A percentile compares a stretch with the other conserved stretches of the same genome.
Conservation (phyloP, 306 rosid genomes). For the Lotus japonicus region DNA sequence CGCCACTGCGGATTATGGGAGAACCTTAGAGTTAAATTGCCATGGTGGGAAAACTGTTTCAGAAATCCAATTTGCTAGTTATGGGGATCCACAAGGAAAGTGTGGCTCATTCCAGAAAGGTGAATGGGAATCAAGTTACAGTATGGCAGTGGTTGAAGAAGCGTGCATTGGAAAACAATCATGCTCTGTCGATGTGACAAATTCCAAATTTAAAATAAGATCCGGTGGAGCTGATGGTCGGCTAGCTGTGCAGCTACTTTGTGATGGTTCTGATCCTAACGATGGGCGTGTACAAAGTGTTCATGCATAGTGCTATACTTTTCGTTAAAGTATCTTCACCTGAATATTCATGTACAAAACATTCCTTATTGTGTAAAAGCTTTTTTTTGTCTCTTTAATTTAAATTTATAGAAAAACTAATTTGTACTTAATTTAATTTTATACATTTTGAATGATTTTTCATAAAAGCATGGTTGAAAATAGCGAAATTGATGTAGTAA, state of each 20-base stretch:
- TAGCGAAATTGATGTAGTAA: too few relatives aligned
- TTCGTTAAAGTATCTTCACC: too few relatives aligned
- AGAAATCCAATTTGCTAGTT: conserved; percentile 2
- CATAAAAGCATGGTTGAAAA: too few relatives aligned
- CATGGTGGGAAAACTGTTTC: background rate
- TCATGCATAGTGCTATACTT: background rate
- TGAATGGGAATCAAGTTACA: background rate
- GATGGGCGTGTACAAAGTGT: background rate
- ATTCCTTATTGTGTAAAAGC: too few relatives aligned
- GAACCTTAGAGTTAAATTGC: background rate
- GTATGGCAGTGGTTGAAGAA: background rate
- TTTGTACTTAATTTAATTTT: too few relatives aligned
- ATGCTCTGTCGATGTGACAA: background rate
- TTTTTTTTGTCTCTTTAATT: too few relatives aligned
- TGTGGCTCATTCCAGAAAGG: conserved; percentile 4
- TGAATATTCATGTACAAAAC: too few relatives aligned
- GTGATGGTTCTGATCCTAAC: background rate
- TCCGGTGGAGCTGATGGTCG: background rate
- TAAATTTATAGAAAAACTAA: too few relatives aligned
- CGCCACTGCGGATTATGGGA: background rate
- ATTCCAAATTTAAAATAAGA: background rate
- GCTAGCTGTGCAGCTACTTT: background rate
- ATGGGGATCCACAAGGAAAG: too few relatives aligned
- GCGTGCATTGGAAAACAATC: background rate
- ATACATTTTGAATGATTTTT: too few relatives aligned